These are phyloP conservation scores for Plasmodium fragile DNA, from an alignment of 169 alveolate species.

Conservation along the genomic window DNA sequence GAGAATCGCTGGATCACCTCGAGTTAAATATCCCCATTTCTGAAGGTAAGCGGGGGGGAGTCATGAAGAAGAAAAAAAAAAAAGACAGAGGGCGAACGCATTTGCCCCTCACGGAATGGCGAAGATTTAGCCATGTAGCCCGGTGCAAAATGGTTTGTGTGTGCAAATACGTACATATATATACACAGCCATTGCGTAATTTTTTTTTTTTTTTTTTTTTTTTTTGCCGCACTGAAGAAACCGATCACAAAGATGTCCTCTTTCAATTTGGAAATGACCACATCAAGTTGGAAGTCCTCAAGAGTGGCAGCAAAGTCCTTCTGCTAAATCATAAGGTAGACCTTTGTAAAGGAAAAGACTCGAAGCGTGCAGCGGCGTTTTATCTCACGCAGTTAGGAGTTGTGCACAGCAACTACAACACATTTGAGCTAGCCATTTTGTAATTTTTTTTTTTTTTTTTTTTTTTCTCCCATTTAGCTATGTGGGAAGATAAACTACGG, in stretches of 20 bases:
- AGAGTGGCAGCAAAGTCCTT: neutral
- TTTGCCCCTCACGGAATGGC: neutral
- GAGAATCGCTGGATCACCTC: constrained; percentile 53
- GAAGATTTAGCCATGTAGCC: neutral
- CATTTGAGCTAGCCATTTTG: neutral
- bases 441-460: neutral
- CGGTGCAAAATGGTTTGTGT: neutral
- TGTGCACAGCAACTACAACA: neutral
- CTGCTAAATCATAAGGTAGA: constrained; percentile 44
- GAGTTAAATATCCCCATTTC: constrained; percentile 65
- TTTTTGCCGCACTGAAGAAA: constrained; percentile 12
- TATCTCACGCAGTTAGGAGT: neutral
- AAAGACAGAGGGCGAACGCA: neutral
- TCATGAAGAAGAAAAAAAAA: neutral
- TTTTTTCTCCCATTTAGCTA: neutral
- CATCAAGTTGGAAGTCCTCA: constrained; percentile 53
- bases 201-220: neutral
- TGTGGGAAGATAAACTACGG: constrained; percentile 45
- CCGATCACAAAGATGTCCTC: constrained; percentile 15
- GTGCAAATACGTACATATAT: neutral
- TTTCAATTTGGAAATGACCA: constrained; percentile 42
- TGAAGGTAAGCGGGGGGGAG: constrained; percentile 25
- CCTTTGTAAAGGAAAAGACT: neutral
- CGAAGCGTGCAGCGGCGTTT: neutral
- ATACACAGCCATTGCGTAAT: neutral